Evolutionary conservation across 257 asterid genomes (phyloP), one percentile per base, ranked within the genome.

Genomic region (Haberlea rhodopensis): DNA sequence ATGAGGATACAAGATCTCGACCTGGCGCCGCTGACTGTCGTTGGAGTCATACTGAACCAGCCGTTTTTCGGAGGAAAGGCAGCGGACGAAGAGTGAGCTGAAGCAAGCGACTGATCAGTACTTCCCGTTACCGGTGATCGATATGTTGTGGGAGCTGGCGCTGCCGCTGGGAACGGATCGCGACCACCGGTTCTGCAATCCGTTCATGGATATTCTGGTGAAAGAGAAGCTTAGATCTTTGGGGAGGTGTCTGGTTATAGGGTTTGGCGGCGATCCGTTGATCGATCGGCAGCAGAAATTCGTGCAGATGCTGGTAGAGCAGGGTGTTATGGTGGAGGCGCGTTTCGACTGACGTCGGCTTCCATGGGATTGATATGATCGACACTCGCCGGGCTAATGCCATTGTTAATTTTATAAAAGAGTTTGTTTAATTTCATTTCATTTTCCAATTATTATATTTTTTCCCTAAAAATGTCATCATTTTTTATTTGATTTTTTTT

Each of bases 231-330:
- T 85, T 37, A 76, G 67, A 68, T 58, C 65, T 0, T 56, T 91
- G 49, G 96, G 94, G 70, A 78, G 87, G 69, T 79, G 89, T 11
- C 68, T 92, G 80, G 92, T 92, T 6, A 80, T 87, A 37, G 98
- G 98, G 1, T 89, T 89, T 55, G 95, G 94, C 2, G 98, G 98
- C 5, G 97, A 89, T 13, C 90, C 95, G 28, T 54, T 87, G 83
- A 67, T 87, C 27, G 98, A 92, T 62, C 78, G 97, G 67, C 95
- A 89, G 60, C 95, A 87, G 40, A 78, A 79, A 0, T 71, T 91
- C 32, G 95, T 82, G 26, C 84, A 75, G 63, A 72, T 84, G 88
- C 68, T 91, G 77, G 85, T 78, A 51, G 57, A 68, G 67, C 78
- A 76, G 31, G 95, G 95, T 5, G 87, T 82, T 8, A 29, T 67